Conservation (phyloP, 2,329 filamentous ascomycete genomes). For the Phialophora chinensis region DNA sequence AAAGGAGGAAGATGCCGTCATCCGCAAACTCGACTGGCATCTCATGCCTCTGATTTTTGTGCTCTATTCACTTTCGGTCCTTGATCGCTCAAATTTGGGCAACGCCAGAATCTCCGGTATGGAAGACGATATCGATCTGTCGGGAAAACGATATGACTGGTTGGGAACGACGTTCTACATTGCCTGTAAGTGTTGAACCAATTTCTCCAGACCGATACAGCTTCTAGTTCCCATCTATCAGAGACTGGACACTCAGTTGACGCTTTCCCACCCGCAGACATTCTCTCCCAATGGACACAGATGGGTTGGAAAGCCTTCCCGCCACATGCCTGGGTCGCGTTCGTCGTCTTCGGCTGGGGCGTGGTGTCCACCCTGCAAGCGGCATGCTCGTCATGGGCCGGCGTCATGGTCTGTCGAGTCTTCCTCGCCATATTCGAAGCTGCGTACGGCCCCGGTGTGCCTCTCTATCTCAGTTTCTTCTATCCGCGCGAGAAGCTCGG, state of each 20-base stretch:
- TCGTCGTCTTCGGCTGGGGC: constrained; percentile 40
- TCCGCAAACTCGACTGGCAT: constrained; percentile 37
- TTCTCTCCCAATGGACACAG: constrained; percentile 40
- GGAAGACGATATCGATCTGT: constrained; percentile 56
- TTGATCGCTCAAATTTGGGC: constrained; percentile 60
- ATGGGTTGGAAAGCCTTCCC: constrained; percentile 43
- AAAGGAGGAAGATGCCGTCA: constrained; percentile 34
- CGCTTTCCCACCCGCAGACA: constrained; percentile 29
- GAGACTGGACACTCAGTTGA: not conserved
- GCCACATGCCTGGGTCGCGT: constrained; percentile 40
- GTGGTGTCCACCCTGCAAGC: constrained; percentile 40
- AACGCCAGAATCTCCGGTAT: constrained; percentile 63
- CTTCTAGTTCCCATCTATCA: not conserved
- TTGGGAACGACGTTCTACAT: constrained; percentile 62
- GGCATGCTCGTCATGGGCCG: constrained; percentile 37
- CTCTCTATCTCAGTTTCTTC: constrained; percentile 63
- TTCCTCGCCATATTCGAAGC: constrained; percentile 50
- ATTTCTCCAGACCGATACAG: not conserved
- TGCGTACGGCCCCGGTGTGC: constrained; percentile 51
- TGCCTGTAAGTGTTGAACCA: constrained; percentile 45
- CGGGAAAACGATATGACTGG: constrained; percentile 56
- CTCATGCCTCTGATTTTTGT: constrained; percentile 39
- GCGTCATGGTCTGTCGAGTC: constrained; percentile 45
- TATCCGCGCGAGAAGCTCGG: constrained; percentile 65
- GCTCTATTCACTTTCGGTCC: constrained; percentile 43